Base-by-base conservation (phyloP, 805 yeast species). In the Lipomyces yamadae region DNA sequence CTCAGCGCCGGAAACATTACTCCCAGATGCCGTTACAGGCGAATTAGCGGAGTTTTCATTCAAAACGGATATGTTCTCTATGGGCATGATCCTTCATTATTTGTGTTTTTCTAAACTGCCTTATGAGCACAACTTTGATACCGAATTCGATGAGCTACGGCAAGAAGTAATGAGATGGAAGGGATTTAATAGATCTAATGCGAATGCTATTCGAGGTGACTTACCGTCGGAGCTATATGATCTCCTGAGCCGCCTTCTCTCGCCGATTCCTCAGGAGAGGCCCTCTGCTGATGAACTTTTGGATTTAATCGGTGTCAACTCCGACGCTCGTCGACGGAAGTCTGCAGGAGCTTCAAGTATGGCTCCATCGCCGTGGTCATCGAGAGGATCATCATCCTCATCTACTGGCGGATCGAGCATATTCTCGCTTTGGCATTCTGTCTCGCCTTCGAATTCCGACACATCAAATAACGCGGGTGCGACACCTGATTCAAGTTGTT, bases 41-140 rank as follows among this genome's bases (percentile, higher is more conserved):
- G 69, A 72, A 24, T 80, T 84, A 29, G 81, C 81, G 15, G 87
- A 89, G 52, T 92, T 90, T 73, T 84, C 88, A 4, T 86, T 84
- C 73, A 84, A 86, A 50, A 86, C 96, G 34, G 97, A 92, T 76
- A 83, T 91, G 62, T 92, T 90, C 75, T 89, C 96, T 0, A 76
- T 92, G 45, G 97, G 97, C 0, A 84, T 92, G 86, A 88, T 91
- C n/a, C 76, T 91, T 62, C 87, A 89, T 74, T 91, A 84, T 74
- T 75, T 92, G 61, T 87, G 95, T 69, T 89, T 88, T 75, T 90
- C 91, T 0, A 78, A 76, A 45, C 78, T 92, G 53, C 97, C 97
- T 0, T 92, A 85, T 30, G 66, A 67, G 24, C 72, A 70, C 62
- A 74, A 70, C 8, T 74, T 72, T 15, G 73, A 73, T 32, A 70